These are phyloP conservation scores for Podila horticola DNA, from an alignment of 192 early-diverging fungal species.

Conservation along the genomic window DNA sequence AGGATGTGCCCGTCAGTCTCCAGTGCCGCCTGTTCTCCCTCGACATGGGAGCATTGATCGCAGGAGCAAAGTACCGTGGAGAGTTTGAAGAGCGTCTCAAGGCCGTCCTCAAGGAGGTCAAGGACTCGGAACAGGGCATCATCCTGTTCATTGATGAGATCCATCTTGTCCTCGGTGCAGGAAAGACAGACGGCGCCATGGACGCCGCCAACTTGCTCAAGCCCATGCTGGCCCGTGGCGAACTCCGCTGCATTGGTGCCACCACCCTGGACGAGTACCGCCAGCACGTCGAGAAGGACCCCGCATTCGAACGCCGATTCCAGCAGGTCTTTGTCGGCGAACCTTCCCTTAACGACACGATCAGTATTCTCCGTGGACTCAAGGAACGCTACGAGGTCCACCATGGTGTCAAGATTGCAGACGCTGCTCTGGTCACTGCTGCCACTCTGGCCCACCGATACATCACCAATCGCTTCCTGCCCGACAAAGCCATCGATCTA, in stretches of 20 bases:
- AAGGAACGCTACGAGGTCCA: constrained; percentile 86
- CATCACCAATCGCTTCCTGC: constrained; percentile 77
- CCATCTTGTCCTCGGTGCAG: constrained; percentile 94
- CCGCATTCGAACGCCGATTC: constrained; percentile 86
- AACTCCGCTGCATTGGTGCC: constrained; percentile 94
- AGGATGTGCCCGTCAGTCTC: constrained; percentile 91
- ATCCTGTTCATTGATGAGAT: constrained; percentile 99
- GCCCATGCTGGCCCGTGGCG: constrained; percentile 98
- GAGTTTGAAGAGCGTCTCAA: constrained; percentile 99
- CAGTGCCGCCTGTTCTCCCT: constrained; percentile 87
- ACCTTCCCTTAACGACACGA: constrained; percentile 75
- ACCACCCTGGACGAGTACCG: constrained; percentile 97
- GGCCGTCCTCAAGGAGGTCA: constrained; percentile 94
- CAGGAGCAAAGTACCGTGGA: constrained; percentile 96
- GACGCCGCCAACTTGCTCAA: constrained; percentile 98
- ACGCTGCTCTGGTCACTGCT: constrained; percentile 79
- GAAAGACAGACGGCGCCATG: constrained; percentile 90
- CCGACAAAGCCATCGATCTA: constrained; percentile 86
- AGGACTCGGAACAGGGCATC: constrained; percentile 85
- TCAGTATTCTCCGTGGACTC: constrained; percentile 83
- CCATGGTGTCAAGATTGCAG: constrained; percentile 84
- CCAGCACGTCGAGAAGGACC: constrained; percentile 89
- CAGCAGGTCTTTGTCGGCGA: constrained; percentile 86
- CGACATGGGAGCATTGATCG: constrained; percentile 95
- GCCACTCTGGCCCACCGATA: constrained; percentile 80